Conservation (phyloP, 1,284 basidiomycete species). For the Cystobasidium pallidum region DNA sequence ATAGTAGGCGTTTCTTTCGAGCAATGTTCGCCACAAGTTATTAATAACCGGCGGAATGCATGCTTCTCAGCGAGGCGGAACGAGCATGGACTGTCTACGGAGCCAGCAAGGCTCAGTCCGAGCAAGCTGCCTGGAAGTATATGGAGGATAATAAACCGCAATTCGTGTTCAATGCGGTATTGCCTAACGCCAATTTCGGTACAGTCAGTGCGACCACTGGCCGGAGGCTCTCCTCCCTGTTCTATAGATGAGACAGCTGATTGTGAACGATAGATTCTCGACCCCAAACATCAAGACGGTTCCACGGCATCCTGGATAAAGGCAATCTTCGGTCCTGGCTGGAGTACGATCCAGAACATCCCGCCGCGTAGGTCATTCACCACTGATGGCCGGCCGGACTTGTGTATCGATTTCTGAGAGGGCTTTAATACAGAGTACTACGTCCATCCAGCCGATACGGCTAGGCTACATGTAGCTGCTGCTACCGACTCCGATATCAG, state of each 20-base stretch:
- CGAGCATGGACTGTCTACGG: constrained; percentile 44
- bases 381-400: background rate
- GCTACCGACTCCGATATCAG: constrained; percentile 32
- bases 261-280: constrained; percentile 29
- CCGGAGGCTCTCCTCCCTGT: background rate
- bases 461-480: constrained; percentile 40
- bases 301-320: constrained; percentile 35
- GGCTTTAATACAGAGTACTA: constrained; percentile 19
- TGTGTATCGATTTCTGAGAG: background rate
- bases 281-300: constrained; percentile 30
- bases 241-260: background rate
- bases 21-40: background rate
- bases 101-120: constrained; percentile 45
- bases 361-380: constrained; percentile 24
- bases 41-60: background rate
- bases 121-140: constrained; percentile 44
- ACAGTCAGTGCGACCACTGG: background rate
- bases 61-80: constrained; percentile 13
- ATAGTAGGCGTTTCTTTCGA: constrained; percentile 10
- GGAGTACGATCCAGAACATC: constrained; percentile 7
- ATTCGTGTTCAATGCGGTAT: constrained; percentile 43
- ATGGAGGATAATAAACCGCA: constrained; percentile 45
- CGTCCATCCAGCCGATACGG: constrained; percentile 41
- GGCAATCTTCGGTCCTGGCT: constrained; percentile 12
- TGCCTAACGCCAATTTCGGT: constrained; percentile 44